These are phyloP conservation scores for Melanogaster broomeanus DNA, from an alignment of 768 basidiomycete species.

Conservation along the genomic window DNA sequence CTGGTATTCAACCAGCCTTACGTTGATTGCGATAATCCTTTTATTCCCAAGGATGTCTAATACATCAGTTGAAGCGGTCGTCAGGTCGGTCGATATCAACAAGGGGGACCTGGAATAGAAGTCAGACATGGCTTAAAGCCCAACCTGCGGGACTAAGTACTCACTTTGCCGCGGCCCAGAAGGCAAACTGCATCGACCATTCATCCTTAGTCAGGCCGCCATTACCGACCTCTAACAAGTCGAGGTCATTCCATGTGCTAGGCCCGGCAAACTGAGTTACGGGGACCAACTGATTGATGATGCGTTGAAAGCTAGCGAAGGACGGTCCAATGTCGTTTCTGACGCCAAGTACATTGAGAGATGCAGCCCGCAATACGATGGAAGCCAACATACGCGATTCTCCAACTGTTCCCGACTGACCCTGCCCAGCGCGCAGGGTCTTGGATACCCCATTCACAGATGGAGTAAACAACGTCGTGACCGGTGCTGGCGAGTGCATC, in stretches of 20 bases:
- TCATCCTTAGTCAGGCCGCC: constrained; percentile 35
- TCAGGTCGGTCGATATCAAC: constrained; percentile 10
- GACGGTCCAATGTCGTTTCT: constrained; percentile 14
- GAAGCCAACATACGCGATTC: constrained; percentile 43
- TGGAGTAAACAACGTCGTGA: constrained; percentile 43
- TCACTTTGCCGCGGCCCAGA: constrained; percentile 17
- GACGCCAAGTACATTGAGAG: too few species aligned
- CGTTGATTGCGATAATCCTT: constrained; percentile 7
- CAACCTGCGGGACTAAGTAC: too few species aligned
- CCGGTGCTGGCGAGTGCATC: constrained; percentile 4
- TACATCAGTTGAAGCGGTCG: neutral
- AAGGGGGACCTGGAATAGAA: constrained; percentile 10
- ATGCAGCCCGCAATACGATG: too few species aligned
- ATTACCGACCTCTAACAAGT: constrained; percentile 56
- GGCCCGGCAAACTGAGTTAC: constrained; percentile 49
- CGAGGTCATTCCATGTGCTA: constrained; percentile 52
- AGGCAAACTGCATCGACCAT: constrained; percentile 11
- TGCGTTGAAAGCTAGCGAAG: constrained; percentile 12
- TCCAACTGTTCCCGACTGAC: constrained; percentile 51
- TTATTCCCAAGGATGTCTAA: constrained; percentile 8
- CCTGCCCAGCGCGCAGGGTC: constrained; percentile 52
- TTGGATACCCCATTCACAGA: constrained; percentile 55
- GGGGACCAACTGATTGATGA: constrained; percentile 37
- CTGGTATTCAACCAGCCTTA: neutral
- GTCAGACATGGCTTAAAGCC: neutral